Percentiles rank a stretch among this genome's conserved stretches.
phyloP scores from a whole-genome alignment of 192 early-diverging fungal species.

The Coemansia sp. region DNA sequence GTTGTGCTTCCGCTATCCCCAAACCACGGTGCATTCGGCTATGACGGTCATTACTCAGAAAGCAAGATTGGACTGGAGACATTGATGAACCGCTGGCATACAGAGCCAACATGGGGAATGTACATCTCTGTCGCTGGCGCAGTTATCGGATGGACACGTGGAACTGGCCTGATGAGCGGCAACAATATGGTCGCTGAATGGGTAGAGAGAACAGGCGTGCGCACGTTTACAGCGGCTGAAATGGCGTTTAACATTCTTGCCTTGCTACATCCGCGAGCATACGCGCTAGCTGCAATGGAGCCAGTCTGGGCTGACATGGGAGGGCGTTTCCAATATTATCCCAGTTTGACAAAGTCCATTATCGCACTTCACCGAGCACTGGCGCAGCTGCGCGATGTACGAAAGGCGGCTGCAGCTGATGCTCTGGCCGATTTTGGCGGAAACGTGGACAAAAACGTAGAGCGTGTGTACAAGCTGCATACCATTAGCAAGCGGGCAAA shows the following conservation, averaged over 20 bases:
- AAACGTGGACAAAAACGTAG: constrained; percentile 8
- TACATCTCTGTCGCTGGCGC: constrained; percentile 88
- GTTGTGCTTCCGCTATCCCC: constrained; percentile 88
- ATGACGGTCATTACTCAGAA: constrained; percentile 90
- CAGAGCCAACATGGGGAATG: constrained; percentile 77
- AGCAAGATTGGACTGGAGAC: constrained; percentile 94
- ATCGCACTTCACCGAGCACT: constrained; percentile 9
- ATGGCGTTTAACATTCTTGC: constrained; percentile 93
- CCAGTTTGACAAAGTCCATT: constrained; percentile 6
- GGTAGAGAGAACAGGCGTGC: constrained; percentile 78
- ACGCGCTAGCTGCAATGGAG: constrained; percentile 64
- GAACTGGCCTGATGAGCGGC: constrained; percentile 86
- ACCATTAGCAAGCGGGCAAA: constrained; percentile 72
- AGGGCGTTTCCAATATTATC: constrained; percentile 32
- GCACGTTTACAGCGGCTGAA: constrained; percentile 78
- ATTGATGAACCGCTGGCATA: constrained; percentile 85
- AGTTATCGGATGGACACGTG: constrained; percentile 95
- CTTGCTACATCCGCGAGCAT: constrained; percentile 78
- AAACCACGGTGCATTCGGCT: constrained; percentile 91
- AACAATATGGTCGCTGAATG: constrained; percentile 87
- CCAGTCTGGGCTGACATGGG: constrained; percentile 56
- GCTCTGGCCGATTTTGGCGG: constrained; percentile 18
- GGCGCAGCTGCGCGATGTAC: constrained; percentile 2
- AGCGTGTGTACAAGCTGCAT: constrained; percentile 27
- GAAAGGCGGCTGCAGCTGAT: constrained; percentile 13